phyloP scores from a whole-genome alignment of 192 early-diverging fungal species.

The Dissophora ornata region DNA sequence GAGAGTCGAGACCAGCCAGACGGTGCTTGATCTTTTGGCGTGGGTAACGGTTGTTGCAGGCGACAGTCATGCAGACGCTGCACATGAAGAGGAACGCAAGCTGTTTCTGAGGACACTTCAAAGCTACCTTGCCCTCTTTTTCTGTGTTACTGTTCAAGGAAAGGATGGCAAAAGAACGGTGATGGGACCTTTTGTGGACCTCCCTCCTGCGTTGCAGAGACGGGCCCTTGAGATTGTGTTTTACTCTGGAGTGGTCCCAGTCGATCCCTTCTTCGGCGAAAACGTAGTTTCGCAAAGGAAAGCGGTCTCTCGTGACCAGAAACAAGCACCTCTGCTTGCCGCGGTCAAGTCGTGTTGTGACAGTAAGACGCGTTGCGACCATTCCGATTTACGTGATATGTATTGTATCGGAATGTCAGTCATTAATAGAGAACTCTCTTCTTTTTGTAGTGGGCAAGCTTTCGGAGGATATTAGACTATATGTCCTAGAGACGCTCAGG shows the following conservation, averaged over 20 bases:
- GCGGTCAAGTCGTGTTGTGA: slow-evolving; percentile 44
- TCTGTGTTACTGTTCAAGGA: slow-evolving; percentile 33
- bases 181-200: slow-evolving; percentile 56
- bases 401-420: too few relatives aligned
- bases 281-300: not conserved
- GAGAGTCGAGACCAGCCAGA: slow-evolving; percentile 58
- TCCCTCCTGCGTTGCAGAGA: slow-evolving; percentile 57
- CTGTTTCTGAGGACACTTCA: slow-evolving; percentile 42
- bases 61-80: slow-evolving; percentile 7
- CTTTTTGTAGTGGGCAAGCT: slow-evolving; percentile 36
- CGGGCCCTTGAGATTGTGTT: slow-evolving; percentile 61
- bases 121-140: slow-evolving; percentile 41
- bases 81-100: slow-evolving; percentile 21
- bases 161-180: slow-evolving; percentile 42
- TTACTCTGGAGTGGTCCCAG: slow-evolving; percentile 28
- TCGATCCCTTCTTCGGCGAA: not conserved
- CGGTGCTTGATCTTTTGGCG: slow-evolving; percentile 44
- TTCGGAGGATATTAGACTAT: slow-evolving; percentile 37
- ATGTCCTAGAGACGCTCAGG: slow-evolving; percentile 38
- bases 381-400: too few relatives aligned
- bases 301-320: not conserved
- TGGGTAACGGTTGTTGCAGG: slow-evolving; percentile 43
- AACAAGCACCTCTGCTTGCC: slow-evolving; percentile 27
- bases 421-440: too few relatives aligned
- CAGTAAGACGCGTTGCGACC: too few relatives aligned